Base-by-base conservation (phyloP, 441 rosid species). In the Theobroma grandiflorum region DNA sequence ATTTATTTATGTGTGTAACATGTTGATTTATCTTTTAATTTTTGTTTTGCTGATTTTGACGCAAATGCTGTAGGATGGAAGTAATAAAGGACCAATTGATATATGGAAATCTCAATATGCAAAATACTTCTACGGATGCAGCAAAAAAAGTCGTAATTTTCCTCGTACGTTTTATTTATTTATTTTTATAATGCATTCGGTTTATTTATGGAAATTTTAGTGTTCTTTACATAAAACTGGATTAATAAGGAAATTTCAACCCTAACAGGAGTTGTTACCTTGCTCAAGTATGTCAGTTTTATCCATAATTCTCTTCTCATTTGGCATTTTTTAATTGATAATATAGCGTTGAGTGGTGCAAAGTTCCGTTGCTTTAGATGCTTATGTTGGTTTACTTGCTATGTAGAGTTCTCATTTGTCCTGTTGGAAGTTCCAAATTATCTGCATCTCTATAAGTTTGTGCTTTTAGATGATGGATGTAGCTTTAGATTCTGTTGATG, bases 41-140 rank as follows among this genome's bases (percentile, higher is more conserved):
- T 10, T 3, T 26, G 31, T 74, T 47, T 57, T 43, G 31, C 55
- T 53, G 53, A 18, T 58, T 81, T 71, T 14, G 59, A 43, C 47
- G 50, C 69, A 57, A 57, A 59, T 71, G 38, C 63, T 79, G 82
- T 82, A 93, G 96, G 93, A 85, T 62, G 90, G 88, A 59, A 80
- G 85, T 77, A 87, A 87, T 76, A 85, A 86, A 37, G 89, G 83
- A 38, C 88, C 90, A 20, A 85, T 97, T 83, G 96, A 95, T 88
- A 90, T 97, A 58, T 95, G 99, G 99, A 91, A 93, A 85, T 95
- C 99, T 0, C 88, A 86, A 58, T 86, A 88, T 75, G 86, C 98
- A 0, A 85, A 89, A 59, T 80, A 83, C 80, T 95, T 85, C 80
- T 84, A 87, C 72, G 99, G 98, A 85, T 97, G 99, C 89, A 91